A percentile compares a stretch with the other conserved stretches of the same genome.
Evolutionary conservation across 2,329 filamentous ascomycete species (phyloP).

Genomic region (Fusarium tanahbumbuense): DNA sequence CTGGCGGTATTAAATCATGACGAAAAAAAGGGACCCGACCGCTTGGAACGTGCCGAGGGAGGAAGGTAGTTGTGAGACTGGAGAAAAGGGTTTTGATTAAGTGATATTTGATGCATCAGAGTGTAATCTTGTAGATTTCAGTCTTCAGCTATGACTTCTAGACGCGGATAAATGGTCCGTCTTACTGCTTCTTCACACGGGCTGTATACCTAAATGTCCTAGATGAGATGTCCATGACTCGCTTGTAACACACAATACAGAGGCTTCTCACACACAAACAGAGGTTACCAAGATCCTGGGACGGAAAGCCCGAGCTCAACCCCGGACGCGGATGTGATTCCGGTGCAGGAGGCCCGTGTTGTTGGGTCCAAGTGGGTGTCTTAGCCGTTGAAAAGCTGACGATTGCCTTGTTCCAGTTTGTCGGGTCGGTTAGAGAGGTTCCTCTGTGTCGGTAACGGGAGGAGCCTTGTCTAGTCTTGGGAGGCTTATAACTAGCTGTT

Average conservation of each 20-base stretch:
- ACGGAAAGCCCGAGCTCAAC: not conserved
- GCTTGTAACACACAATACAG: not conserved
- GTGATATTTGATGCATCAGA: too few species aligned
- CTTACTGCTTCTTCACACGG: conserved; percentile 20
- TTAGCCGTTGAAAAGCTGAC: not conserved
- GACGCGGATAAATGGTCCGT: conserved; percentile 13
- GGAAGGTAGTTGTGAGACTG: conserved; percentile 12
- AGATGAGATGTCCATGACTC: not conserved
- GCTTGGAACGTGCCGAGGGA: conserved; percentile 10
- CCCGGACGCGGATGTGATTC: conserved; percentile 28
- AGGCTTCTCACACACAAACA: not conserved
- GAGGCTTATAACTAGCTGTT: conserved; percentile 22
- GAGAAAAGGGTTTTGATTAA: not conserved
- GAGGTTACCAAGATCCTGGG: conserved; percentile 7
- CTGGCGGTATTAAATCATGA: conserved; percentile 3
- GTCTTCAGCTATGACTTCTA: not conserved
- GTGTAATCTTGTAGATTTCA: not conserved
- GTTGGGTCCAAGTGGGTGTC: conserved; percentile 12
- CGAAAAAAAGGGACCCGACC: conserved; percentile 11
- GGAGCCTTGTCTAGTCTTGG: conserved; percentile 4
- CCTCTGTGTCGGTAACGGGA: conserved; percentile 36
- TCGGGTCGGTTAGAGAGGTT: conserved; percentile 20
- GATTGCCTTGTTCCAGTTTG: conserved; percentile 24
- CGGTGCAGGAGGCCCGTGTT: conserved; percentile 20
- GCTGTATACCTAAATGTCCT: conserved; percentile 8